A percentile compares a stretch with the other conserved stretches of the same genome.
phyloP scores from a whole-genome alignment of 495 filamentous ascomycete species.

The Xylaria cubensis region DNA sequence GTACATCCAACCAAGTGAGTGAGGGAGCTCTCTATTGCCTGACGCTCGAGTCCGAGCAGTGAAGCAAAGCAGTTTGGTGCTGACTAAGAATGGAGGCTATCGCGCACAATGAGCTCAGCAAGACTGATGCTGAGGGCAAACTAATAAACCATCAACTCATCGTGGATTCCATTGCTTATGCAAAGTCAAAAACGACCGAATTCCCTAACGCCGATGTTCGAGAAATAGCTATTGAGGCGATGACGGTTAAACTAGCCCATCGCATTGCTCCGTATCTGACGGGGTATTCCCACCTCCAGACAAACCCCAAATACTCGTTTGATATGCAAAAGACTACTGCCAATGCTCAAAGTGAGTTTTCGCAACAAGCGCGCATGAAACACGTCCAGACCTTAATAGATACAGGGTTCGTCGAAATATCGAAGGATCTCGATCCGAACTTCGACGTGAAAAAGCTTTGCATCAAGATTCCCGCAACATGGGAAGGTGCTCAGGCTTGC shows the following conservation, averaged over 20 bases:
- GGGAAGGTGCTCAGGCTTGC: constrained; percentile 70
- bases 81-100: constrained; percentile 56
- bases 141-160: constrained; percentile 54
- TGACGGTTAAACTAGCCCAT: constrained; percentile 64
- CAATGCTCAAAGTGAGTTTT: constrained; percentile 60
- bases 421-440: constrained; percentile 53
- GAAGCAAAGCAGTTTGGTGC: not conserved
- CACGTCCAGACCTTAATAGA: not conserved
- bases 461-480: constrained; percentile 69
- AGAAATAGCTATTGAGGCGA: constrained; percentile 62
- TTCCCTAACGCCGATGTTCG: constrained; percentile 50
- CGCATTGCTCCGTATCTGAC: constrained; percentile 58
- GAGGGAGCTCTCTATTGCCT: not conserved
- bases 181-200: constrained; percentile 43
- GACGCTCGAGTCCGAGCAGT: not conserved
- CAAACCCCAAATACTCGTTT: constrained; percentile 64
- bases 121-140: constrained; percentile 44
- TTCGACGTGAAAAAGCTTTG: constrained; percentile 60
- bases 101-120: constrained; percentile 61
- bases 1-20: constrained; percentile 70
- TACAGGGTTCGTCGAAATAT: constrained; percentile 57
- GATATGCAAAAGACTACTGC: constrained; percentile 58
- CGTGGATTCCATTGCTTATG: constrained; percentile 51
- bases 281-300: constrained; percentile 66
- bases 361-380: not conserved